Evolutionary conservation across 1,139 yeast species (phyloP), one percentile per base, ranked within the genome.

Genomic region (Lodderomyces theae): DNA sequence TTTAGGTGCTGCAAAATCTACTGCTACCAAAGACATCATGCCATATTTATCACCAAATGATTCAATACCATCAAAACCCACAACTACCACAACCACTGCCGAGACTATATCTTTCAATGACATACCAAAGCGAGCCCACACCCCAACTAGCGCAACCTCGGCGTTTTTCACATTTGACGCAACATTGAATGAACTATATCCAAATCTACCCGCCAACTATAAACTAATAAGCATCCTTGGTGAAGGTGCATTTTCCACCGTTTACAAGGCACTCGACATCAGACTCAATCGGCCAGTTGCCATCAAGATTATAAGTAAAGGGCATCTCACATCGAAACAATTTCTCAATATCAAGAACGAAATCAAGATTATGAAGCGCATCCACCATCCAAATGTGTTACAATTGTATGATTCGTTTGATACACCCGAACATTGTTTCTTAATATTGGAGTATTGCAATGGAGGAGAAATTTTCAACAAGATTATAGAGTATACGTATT

Each of bases 401-500:
- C 73, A 74, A 48, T 76, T 92, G 51, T 64, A 82, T 43, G 86
- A 86, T 48, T 85, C 83, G 55, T 74, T 82, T 42, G 64, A 69
- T 43, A 55, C 64, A 21, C 66, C 68, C 24, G 77, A 79, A 26
- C 76, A 79, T 58, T 87, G 88, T 58, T 92, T 82, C 59, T 80
- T 92, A 42, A 72, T 92, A 7, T 80, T 90, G 51, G 98, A 94
- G 58, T 73, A 86, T 42, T 83, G 92, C 38, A 78, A 83, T 40
- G 98, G 98, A 13, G 98, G 98, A 21, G 98, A 94, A 63, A 80
- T 92, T 28, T 92, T 92, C 65, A 92, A 89, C 54, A 94, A 89
- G 60, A 89, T 92, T 53, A 95, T 92, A 30, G 84, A 88, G 51
- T 82, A 79, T 53, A 92, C 98, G 0, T 92, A 92, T 64, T 86